A percentile compares a stretch with the other conserved stretches of the same genome.
These are phyloP conservation scores for Coriaria nepalensis DNA, from an alignment of 306 rosid species.

Conservation along the genomic window DNA sequence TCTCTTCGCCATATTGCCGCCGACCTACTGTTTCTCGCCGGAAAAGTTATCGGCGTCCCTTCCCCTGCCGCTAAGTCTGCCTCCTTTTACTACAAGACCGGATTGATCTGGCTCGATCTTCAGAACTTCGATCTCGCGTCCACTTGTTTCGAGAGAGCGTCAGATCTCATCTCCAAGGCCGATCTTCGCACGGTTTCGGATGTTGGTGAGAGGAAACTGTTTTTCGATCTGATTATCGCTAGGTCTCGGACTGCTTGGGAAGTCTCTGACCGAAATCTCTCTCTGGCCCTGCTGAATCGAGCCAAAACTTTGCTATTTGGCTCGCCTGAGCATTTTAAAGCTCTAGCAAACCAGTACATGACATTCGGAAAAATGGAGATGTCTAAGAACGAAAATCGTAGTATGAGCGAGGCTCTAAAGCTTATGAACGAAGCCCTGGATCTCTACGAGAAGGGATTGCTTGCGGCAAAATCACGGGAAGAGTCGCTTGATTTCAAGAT, in stretches of 20 bases:
- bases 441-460: conserved; percentile 52
- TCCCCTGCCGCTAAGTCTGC: conserved; percentile 53
- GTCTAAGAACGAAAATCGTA: conserved; percentile 26
- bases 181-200: conserved; percentile 22
- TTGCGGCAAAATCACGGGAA: conserved; percentile 35
- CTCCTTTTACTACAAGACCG: conserved; percentile 68
- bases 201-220: conserved; percentile 35
- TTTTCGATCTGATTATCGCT: conserved; percentile 63
- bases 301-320: conserved; percentile 58
- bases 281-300: conserved; percentile 53
- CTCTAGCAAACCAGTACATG: conserved; percentile 51
- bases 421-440: conserved; percentile 86
- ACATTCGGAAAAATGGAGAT: conserved; percentile 45
- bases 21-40: conserved; percentile 44
- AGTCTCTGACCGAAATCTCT: conserved; percentile 49
- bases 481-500: conserved; percentile 38
- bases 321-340: conserved; percentile 35
- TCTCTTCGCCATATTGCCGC: conserved; percentile 70
- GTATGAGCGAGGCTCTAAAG: conserved; percentile 49
- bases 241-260: conserved; percentile 84
- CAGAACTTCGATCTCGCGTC: conserved; percentile 68
- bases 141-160: conserved; percentile 68
- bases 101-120: conserved; percentile 57
- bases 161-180: conserved; percentile 50
- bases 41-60: conserved; percentile 46